phyloP scores from a whole-genome alignment of 305 asterid species.

The Fraxinus nigra region DNA sequence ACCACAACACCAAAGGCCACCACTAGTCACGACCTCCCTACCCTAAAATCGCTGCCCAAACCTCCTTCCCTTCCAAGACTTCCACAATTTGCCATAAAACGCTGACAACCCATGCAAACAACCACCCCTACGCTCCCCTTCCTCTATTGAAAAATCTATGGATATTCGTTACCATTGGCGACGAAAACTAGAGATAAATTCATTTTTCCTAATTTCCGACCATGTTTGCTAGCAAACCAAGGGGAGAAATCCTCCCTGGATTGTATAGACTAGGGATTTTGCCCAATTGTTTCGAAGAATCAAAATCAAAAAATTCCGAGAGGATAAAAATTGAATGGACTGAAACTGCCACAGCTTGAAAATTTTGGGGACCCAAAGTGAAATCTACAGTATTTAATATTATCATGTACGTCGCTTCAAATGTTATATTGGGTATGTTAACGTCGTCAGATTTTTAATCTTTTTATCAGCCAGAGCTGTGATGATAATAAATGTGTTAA shows the following conservation, averaged over 20 bases:
- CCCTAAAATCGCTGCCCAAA: not conserved
- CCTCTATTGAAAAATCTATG: not conserved
- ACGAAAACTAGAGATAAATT: too few relatives aligned
- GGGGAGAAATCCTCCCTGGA: not conserved
- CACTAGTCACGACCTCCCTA: not conserved
- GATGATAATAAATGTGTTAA: not conserved
- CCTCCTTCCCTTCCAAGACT: not conserved
- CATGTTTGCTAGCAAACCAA: not conserved
- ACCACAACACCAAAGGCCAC: not conserved
- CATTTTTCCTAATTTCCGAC: not conserved
- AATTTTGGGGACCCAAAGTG: not conserved
- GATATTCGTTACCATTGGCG: too few relatives aligned
- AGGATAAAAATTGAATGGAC: not conserved
- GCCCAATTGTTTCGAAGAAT: not conserved
- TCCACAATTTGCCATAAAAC: not conserved
- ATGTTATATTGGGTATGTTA: not conserved
- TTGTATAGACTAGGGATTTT: not conserved
- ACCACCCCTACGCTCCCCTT: not conserved
- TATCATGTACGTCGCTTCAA: not conserved
- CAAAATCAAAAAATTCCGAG: not conserved
- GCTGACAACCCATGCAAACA: not conserved
- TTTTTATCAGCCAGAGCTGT: not conserved
- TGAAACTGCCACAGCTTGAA: not conserved
- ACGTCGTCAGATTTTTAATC: not conserved
- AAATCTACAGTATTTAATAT: not conserved